Evolutionary conservation across 2,329 filamentous ascomycete genomes (phyloP), one percentile per base, ranked within the genome.

Genomic region (Monilinia polystroma): DNA sequence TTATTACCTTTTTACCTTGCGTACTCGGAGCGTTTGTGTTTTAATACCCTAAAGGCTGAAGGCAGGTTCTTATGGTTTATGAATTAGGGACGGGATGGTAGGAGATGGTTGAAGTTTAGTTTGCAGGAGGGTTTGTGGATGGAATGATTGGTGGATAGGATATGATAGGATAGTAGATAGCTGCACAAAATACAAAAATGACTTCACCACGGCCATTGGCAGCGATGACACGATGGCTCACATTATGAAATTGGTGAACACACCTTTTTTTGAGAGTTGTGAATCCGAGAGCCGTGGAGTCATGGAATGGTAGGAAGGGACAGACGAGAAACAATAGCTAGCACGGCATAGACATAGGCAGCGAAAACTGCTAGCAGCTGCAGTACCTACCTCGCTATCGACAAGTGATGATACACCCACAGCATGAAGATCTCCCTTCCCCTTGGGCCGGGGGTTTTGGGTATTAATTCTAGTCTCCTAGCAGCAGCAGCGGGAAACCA

Each of bases 1-100:
- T 51, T 51, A 60, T 47, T 51, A 3, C 26, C 23, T 45, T 57
- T 12, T 38, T 60, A 38, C 45, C 29, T 38, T 38, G 58, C 45
- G 45, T 60, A 45, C 32, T 18, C 35, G 58, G 58, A 60, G 58
- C 58, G 45, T 41, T 26, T 60, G 32, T 60, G 20, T 51, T 51
- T 60, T 43, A 59, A 60, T 60, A 60, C 58, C 58, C 58, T 51
- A n/a, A 26, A 26, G 58, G 58, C 29, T 16, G 41, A 43, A 43
- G 41, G 41, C 41, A 43, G 41, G 41, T 43, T 20, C 4, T 51
- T 51, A 60, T 38, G 58, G 58, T 38, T 60, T 20, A 60, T 60
- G 58, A 51, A 26, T 23, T 8, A 45, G 49, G 58, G 29, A 51
- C 7, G 57, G n/a, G 29, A 51, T 4, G n/a, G 20, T 18, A 20